A percentile compares a stretch with the other conserved stretches of the same genome.
phyloP scores from a whole-genome alignment of 768 basidiomycete species.

The Pleurotus platypus region DNA sequence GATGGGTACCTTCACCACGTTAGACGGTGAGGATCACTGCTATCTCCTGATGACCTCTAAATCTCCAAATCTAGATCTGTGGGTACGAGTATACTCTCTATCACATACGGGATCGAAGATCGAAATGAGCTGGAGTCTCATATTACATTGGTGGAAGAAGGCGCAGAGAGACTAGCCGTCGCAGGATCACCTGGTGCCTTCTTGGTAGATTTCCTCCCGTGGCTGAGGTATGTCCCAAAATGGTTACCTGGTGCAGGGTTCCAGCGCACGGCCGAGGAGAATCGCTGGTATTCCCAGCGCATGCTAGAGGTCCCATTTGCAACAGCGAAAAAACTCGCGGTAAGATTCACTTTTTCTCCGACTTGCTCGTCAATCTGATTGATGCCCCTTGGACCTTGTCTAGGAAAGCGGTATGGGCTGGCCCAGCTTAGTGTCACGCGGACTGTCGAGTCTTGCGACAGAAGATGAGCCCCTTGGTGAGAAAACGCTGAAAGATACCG shows the following conservation, averaged over 20 bases:
- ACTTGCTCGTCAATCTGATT: constrained; percentile 7
- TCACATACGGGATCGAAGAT: neutral
- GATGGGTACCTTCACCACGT: constrained; percentile 10
- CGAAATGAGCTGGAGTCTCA: neutral
- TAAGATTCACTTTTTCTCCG: neutral
- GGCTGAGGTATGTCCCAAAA: constrained; percentile 41
- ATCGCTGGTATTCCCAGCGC: constrained; percentile 16
- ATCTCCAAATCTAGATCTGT: neutral
- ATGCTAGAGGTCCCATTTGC: constrained; percentile 11
- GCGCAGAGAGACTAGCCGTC: constrained; percentile 20
- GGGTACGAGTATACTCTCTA: neutral
- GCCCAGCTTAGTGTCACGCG: no score
- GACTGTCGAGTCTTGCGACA: constrained; percentile 11
- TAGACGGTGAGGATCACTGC: neutral
- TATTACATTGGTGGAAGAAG: neutral
- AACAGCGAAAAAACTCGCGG: constrained; percentile 10
- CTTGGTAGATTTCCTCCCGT: constrained; percentile 29
- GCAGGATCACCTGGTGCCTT: constrained; percentile 28
- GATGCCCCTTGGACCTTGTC: constrained; percentile 1
- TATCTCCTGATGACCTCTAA: neutral
- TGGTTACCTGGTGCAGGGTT: constrained; percentile 64
- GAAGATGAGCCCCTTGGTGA: constrained; percentile 9
- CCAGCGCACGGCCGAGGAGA: constrained; percentile 41
- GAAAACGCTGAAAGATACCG: no score
- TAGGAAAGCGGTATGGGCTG: constrained; percentile 11